These are phyloP conservation scores for Fusarium sp. DNA, from an alignment of 2,329 filamentous ascomycete genomes.

Conservation along the genomic window DNA sequence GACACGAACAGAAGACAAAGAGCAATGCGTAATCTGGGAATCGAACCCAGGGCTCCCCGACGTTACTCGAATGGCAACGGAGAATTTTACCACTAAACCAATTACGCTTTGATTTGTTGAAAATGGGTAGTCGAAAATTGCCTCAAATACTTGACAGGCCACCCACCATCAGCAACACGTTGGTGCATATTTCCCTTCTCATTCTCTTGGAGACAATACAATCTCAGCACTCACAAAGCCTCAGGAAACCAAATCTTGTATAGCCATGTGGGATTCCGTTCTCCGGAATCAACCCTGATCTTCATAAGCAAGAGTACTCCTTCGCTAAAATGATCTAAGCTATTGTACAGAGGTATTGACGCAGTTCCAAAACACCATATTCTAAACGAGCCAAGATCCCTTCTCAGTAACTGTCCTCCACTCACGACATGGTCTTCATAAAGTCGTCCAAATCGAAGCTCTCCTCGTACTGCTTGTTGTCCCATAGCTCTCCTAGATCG, in stretches of 20 bases:
- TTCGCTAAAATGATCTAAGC: conserved; percentile 45
- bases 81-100: conserved; percentile 18
- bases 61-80: conserved; percentile 20
- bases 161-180: not conserved
- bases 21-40: conserved; percentile 16
- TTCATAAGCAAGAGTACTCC: conserved; percentile 44
- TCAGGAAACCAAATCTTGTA: not conserved
- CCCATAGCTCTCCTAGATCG: conserved; percentile 95
- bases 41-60: conserved; percentile 22
- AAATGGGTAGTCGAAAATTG: not conserved
- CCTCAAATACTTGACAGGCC: not conserved
- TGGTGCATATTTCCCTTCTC: not conserved
- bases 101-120: not conserved
- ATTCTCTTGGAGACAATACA: not conserved
- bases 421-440: conserved; percentile 87
- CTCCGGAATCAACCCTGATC: conserved; percentile 20
- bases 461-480: conserved; percentile 97
- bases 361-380: conserved; percentile 37
- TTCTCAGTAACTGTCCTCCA: conserved; percentile 13
- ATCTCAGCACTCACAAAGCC: not conserved
- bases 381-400: conserved; percentile 17
- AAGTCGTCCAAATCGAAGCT: conserved; percentile 97
- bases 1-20: not conserved
- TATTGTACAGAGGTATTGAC: conserved; percentile 42
- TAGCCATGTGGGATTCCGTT: conserved; percentile 10